Base-by-base conservation (phyloP, 2,329 filamentous ascomycete species). In the Ampelomyces quisqualis region DNA sequence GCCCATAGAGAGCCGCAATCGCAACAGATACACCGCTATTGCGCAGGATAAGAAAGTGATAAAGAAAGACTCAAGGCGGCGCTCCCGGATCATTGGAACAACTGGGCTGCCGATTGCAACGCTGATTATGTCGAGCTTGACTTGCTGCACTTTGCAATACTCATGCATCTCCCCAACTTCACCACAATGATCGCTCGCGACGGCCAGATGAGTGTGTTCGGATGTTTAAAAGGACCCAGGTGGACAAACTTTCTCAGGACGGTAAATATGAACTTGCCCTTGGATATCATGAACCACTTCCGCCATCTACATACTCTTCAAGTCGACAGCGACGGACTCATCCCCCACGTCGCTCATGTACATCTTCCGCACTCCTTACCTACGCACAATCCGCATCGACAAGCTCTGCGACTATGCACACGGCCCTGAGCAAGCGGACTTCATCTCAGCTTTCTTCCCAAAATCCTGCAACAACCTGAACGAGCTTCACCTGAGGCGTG, bases 91-190 rank as follows among this genome's bases (percentile, higher is more conserved):
- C 38, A 45, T 18, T 65, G 62, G 62, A 64, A 64, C 38, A 20
- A 22, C 2, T 59, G 51, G 53, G 57, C 57, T 6, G 43, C 45
- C 2, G 31, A 45, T 7, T 64, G 58, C 30, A 63, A 60, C 23
- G 32, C 48, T 8, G 17, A 26, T 0, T 7, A 36, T 8, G 28
- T 34, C 10, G 38, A 55, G 13, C 35, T 55, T 11, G 51, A 62
- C 27, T 38, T 43, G 3, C 15, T 64, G 4, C 51, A 56, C 22
- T 47, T 51, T 7, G 51, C 57, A 7, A 54, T 63, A 4, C 29
- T 64, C 18, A 48, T 64, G 28, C 45, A 49, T 18, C 53, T 53
- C 15, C 55, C 57, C 1, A 58, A 64, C n/a, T 23, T 65, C 2
- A 14, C 15, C 6, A 38, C 32, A 14, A 35, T 53, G 9, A 17